Evolutionary conservation across 2,329 filamentous ascomycete species (phyloP).

Genomic region (Fusarium sp.): DNA sequence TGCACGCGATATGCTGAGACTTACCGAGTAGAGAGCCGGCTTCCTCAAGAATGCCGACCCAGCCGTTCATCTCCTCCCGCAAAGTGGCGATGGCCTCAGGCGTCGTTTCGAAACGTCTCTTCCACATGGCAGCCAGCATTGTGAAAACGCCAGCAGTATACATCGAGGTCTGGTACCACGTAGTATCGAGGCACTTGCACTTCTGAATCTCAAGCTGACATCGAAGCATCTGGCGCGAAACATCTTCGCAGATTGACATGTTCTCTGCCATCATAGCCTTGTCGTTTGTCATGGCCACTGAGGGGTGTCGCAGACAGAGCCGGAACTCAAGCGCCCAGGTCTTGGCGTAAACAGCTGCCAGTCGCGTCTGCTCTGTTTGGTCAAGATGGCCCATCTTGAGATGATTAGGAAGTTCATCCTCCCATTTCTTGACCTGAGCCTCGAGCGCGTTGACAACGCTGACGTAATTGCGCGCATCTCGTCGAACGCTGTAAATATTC

Average conservation of each 20-base stretch:
- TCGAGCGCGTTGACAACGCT: slow-evolving; percentile 74
- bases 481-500: slow-evolving; percentile 78
- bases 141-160: slow-evolving; percentile 81
- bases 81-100: slow-evolving; percentile 70
- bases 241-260: slow-evolving; percentile 74
- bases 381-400: slow-evolving; percentile 62
- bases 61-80: slow-evolving; percentile 74
- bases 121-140: slow-evolving; percentile 75
- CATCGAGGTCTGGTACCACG: slow-evolving; percentile 80
- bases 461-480: slow-evolving; percentile 72
- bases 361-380: slow-evolving; percentile 57
- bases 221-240: slow-evolving; percentile 72
- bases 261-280: slow-evolving; percentile 70
- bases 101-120: slow-evolving; percentile 71
- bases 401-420: slow-evolving; percentile 71
- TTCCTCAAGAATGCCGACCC: slow-evolving; percentile 76
- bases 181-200: slow-evolving; percentile 78
- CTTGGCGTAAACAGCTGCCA: slow-evolving; percentile 67
- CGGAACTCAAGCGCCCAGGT: slow-evolving; percentile 68
- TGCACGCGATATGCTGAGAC: slow-evolving; percentile 43
- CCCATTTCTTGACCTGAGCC: slow-evolving; percentile 71
- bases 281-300: slow-evolving; percentile 67
- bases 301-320: slow-evolving; percentile 71
- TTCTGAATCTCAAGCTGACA: slow-evolving; percentile 70
- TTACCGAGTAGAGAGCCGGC: slow-evolving; percentile 75